Base-by-base conservation (phyloP, 164 flowering plant species). In the Stephania japonica region DNA sequence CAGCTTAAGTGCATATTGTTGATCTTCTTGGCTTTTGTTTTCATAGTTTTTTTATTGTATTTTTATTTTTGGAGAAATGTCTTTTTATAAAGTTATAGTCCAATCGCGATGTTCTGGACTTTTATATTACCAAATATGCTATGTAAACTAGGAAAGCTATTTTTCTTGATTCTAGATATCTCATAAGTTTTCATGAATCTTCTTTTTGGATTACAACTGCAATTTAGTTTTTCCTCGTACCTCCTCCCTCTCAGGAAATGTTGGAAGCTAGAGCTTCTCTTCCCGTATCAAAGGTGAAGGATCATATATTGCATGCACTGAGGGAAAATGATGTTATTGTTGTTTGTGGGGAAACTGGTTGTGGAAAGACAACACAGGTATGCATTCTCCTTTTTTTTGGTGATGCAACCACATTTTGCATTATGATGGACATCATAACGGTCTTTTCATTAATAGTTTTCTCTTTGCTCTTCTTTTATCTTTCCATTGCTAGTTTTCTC, bases 311-410 rank as follows among this genome's bases (percentile, higher is more conserved):
- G 75, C 80, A 79, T 16, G 74, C 81, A 68, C 77, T 93, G 80
- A 85, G 89, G 80, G 86, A 87, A 77, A 88, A 86, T 75, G 78
- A 88, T 84, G 96, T 89, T 79, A 80, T 90, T 68, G 96, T 91
- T 75, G 88, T 91, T 76, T 90, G 91, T 80, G 97, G 98, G 32
- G 98, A 94, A 85, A 94, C 98, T 63, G 98, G 98, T 73, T 92
- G 92, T 79, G 98, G 98, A 69, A 94, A 94, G 86, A 94, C 98
- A 26, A 94, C 98, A 65, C 98, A 94, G 97, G 97, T 93, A 32
- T 16, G 71, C 18, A 42, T 53, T 16, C 19, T 53, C 19, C 14
- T 53, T 53, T 53, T 13, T 16, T 12, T 53, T 1, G 18, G 14
- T 53, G 18, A 1, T 53, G 18, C 19, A 10, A n/a, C 18, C 61